A percentile compares a stretch with the other conserved stretches of the same genome.
Conservation (phyloP, 2,329 filamentous ascomycete genomes). For the Aspergillus sp. region DNA sequence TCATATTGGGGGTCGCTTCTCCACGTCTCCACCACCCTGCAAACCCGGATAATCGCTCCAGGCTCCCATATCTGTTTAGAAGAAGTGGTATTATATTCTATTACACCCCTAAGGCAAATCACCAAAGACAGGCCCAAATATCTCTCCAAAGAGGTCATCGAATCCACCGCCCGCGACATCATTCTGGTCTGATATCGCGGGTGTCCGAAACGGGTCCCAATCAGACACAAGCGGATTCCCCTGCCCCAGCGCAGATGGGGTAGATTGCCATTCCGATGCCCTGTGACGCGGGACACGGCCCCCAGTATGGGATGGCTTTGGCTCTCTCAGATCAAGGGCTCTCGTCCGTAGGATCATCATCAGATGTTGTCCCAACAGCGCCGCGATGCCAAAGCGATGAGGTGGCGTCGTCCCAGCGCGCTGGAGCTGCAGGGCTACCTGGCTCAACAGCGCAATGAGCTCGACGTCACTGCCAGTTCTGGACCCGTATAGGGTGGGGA, state of each 20-base stretch:
- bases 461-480: slow-evolving; percentile 27
- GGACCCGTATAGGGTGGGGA: slow-evolving; percentile 27
- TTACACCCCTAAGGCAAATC: slow-evolving; percentile 19
- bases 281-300: neutral
- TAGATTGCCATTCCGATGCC: neutral
- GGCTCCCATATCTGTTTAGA: too few relatives aligned
- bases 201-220: slow-evolving; percentile 30
- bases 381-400: slow-evolving; percentile 36
- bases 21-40: too few relatives aligned
- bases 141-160: slow-evolving; percentile 31
- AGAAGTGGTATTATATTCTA: too few relatives aligned
- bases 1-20: too few relatives aligned
- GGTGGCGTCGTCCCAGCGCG: slow-evolving; percentile 33
- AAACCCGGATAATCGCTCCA: too few relatives aligned
- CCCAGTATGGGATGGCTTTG: neutral
- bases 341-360: slow-evolving; percentile 31
- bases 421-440: slow-evolving; percentile 33
- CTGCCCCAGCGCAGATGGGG: neutral
- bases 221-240: slow-evolving; percentile 17
- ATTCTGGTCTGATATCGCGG: slow-evolving; percentile 16
- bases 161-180: slow-evolving; percentile 28
- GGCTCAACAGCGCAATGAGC: slow-evolving; percentile 30
- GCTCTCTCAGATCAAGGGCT: slow-evolving; percentile 15
- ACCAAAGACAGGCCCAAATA: slow-evolving; percentile 32
- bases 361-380: slow-evolving; percentile 35